Conservation (phyloP, 2,329 filamentous ascomycete genomes). For the Hortaea werneckii region DNA sequence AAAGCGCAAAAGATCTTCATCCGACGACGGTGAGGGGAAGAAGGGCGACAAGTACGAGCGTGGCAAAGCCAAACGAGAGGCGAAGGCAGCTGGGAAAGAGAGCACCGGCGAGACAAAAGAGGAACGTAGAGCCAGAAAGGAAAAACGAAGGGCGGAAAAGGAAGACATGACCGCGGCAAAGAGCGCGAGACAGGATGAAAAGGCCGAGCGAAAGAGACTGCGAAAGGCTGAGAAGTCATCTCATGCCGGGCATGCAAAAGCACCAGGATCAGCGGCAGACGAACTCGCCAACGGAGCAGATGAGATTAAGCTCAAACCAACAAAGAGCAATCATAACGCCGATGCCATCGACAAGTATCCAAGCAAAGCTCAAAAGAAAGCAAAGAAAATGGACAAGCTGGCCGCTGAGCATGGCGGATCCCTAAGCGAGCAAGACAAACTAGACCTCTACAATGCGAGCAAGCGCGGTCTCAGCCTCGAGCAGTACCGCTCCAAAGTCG, state of each 20-base stretch:
- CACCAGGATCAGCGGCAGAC: not conserved
- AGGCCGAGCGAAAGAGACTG: not conserved
- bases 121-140: slow-evolving; percentile 5
- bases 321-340: not conserved
- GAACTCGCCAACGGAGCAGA: not conserved
- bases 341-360: not conserved
- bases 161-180: slow-evolving; percentile 2
- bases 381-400: not conserved
- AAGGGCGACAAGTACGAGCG: slow-evolving; percentile 1
- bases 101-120: slow-evolving; percentile 1
- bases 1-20: not conserved
- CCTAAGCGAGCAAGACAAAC: not conserved
- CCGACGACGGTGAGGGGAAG: not conserved
- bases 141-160: slow-evolving; percentile 11
- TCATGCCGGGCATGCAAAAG: not conserved
- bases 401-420: not conserved
- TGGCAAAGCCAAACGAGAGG: slow-evolving; percentile 8
- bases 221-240: not conserved
- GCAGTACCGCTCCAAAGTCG: not conserved
- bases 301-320: not conserved
- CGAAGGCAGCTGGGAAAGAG: slow-evolving; percentile 9
- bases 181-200: slow-evolving; percentile 4
- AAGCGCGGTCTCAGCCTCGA: not conserved
- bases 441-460: not conserved
- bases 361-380: not conserved